phyloP scores from a whole-genome alignment of 176 grass and related monocot species.

The Pontederia crassipes region DNA sequence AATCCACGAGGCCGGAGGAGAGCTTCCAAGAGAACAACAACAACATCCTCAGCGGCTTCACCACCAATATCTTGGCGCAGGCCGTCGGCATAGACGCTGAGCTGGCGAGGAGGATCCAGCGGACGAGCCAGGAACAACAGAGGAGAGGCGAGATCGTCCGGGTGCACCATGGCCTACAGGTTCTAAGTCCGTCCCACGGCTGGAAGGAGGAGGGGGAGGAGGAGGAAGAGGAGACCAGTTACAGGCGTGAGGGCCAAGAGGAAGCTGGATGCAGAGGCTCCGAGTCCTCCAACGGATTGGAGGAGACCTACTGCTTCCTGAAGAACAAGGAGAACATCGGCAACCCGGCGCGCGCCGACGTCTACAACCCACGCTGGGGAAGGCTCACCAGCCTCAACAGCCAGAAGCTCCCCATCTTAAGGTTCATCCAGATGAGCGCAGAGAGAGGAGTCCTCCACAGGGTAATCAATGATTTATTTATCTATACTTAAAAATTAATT shows the following conservation, averaged over 20 bases:
- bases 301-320: constrained; percentile 28
- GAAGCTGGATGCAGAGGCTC: too few relatives aligned
- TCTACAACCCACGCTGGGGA: constrained; percentile 28
- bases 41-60: constrained; percentile 31
- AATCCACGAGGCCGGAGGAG: constrained; percentile 1
- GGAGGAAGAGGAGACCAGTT: not conserved
- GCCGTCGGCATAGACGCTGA: constrained; percentile 26
- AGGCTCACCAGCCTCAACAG: constrained; percentile 34
- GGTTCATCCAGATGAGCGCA: constrained; percentile 37
- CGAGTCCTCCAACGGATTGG: constrained; percentile 12
- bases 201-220: not conserved
- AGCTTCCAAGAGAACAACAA: not conserved
- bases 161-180: constrained; percentile 7
- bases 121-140: constrained; percentile 1
- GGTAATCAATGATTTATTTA: constrained; percentile 1
- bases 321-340: constrained; percentile 37
- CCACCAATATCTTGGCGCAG: constrained; percentile 27
- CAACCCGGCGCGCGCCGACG: constrained; percentile 24
- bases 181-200: constrained; percentile 4
- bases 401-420: constrained; percentile 42
- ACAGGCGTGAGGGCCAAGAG: too few relatives aligned
- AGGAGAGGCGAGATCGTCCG: constrained; percentile 26
- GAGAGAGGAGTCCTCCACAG: constrained; percentile 29
- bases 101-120: constrained; percentile 20
- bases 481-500: not conserved